Conservation (phyloP, 352 stramenopile genomes). For the Phytophthora fragariae region DNA sequence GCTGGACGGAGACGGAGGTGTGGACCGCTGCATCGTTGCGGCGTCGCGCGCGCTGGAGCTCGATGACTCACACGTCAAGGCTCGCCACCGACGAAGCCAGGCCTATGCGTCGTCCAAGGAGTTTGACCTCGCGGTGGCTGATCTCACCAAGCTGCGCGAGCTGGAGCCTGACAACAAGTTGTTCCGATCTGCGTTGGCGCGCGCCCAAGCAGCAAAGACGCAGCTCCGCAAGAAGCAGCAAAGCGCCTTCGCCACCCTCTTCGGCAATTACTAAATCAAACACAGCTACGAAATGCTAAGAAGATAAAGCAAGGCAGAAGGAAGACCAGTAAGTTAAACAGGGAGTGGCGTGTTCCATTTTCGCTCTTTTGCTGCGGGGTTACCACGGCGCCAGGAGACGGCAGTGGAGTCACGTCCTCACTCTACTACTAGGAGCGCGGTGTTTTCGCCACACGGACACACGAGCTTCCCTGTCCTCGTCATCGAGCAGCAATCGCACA, state of each 20-base stretch:
- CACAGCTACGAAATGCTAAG: neutral
- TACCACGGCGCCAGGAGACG: constrained; percentile 29
- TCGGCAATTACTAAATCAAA: constrained; percentile 9
- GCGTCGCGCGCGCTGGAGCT: constrained; percentile 53
- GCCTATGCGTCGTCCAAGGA: constrained; percentile 62
- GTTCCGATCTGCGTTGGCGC: constrained; percentile 45
- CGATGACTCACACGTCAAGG: constrained; percentile 63
- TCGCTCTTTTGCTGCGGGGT: constrained; percentile 36
- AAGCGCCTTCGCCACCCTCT: constrained; percentile 28
- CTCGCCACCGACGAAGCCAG: constrained; percentile 72
- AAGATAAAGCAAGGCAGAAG: neutral
- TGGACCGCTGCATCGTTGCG: constrained; percentile 58
- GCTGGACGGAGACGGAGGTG: constrained; percentile 25
- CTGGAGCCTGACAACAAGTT: constrained; percentile 58
- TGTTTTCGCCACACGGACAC: constrained; percentile 13
- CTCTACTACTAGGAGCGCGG: constrained; percentile 44
- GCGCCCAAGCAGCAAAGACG: constrained; percentile 38
- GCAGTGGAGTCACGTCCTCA: constrained; percentile 35
- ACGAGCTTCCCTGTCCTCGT: constrained; percentile 20
- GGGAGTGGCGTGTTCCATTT: constrained; percentile 60
- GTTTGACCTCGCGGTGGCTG: constrained; percentile 61
- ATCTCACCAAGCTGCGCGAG: constrained; percentile 49
- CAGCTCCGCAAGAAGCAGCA: constrained; percentile 35
- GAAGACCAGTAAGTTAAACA: constrained; percentile 64
- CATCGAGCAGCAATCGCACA: constrained; percentile 21